A percentile compares a stretch with the other conserved stretches of the same genome.
phyloP scores from a whole-genome alignment of 176 grass and related monocot genomes.

The Oryza meridionalis region DNA sequence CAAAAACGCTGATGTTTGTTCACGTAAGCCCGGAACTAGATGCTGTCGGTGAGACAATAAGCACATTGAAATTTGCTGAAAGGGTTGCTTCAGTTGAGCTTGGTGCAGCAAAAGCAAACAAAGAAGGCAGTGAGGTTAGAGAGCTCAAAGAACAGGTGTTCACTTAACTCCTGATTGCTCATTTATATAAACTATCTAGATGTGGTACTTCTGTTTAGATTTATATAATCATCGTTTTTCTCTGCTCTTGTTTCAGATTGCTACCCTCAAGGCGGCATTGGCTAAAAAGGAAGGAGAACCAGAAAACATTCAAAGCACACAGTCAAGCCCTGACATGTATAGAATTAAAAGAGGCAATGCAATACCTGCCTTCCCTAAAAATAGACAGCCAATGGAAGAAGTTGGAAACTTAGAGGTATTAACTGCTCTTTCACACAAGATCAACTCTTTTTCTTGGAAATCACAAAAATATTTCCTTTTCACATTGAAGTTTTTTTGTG shows the following conservation, averaged over 20 bases:
- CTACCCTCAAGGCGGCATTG: constrained; percentile 73
- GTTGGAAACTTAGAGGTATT: constrained; percentile 83
- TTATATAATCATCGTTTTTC: constrained; percentile 9
- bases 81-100: constrained; percentile 86
- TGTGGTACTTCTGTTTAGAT: constrained; percentile 27
- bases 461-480: not conserved
- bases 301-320: constrained; percentile 50
- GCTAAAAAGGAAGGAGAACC: constrained; percentile 60
- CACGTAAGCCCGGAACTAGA: constrained; percentile 84
- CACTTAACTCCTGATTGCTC: not conserved
- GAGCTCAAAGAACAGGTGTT: constrained; percentile 86
- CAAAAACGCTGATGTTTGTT: constrained; percentile 96
- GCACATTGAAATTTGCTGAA: constrained; percentile 93
- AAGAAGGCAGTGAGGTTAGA: constrained; percentile 73
- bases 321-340: constrained; percentile 60
- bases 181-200: constrained; percentile 18
- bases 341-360: constrained; percentile 49
- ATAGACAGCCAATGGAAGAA: constrained; percentile 91
- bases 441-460: constrained; percentile 15
- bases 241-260: constrained; percentile 53
- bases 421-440: not conserved
- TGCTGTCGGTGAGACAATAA: constrained; percentile 64
- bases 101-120: constrained; percentile 67
- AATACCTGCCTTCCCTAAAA: constrained; percentile 45
- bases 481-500: not conserved